A percentile compares a stretch with the other conserved stretches of the same genome.
phyloP scores from a whole-genome alignment of 1,139 yeast genomes.

The Kazachstania sp. region DNA sequence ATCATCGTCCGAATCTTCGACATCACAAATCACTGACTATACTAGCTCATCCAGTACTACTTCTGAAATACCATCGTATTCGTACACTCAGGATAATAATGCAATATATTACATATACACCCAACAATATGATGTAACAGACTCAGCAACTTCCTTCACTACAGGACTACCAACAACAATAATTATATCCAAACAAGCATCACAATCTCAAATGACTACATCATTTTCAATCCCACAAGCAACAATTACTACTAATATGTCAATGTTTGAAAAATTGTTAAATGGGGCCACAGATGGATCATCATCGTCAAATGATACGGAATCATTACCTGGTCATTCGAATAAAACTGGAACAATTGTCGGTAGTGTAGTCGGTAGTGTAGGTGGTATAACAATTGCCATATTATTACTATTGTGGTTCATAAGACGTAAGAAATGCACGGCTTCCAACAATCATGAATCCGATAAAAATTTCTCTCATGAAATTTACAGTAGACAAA shows the following conservation, averaged over 20 bases:
- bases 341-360: conserved; percentile 26
- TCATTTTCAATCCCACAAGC: conserved; percentile 14
- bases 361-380: conserved; percentile 27
- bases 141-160: conserved; percentile 32
- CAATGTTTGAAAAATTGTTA: conserved; percentile 23
- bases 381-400: conserved; percentile 18
- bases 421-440: conserved; percentile 11
- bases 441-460: conserved; percentile 7
- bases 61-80: neutral
- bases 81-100: neutral
- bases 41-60: neutral
- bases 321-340: neutral
- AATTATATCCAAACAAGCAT: conserved; percentile 9
- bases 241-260: conserved; percentile 31
- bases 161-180: conserved; percentile 33
- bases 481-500: neutral
- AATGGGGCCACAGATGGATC: conserved; percentile 10
- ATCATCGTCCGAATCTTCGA: neutral
- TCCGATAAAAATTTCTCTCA: conserved; percentile 1
- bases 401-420: conserved; percentile 13
- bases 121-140: conserved; percentile 38
- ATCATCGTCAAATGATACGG: neutral
- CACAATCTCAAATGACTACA: neutral
- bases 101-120: conserved; percentile 27
- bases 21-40: neutral